A percentile compares a stretch with the other conserved stretches of the same genome.
phyloP scores from a whole-genome alignment of 1,284 basidiomycete species.

The Boletus semigastroideus region DNA sequence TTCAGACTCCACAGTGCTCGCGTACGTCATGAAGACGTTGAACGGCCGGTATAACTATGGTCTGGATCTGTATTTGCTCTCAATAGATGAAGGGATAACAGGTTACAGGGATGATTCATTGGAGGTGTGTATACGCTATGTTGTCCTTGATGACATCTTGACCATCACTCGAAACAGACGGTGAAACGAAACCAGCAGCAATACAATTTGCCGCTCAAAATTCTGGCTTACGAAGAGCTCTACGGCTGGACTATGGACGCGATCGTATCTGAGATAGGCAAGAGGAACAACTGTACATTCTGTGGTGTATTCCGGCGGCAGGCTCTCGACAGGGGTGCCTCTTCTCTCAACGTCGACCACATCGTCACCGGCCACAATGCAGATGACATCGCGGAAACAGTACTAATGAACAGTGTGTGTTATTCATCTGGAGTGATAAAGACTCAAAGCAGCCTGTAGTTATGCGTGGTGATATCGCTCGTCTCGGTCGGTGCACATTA shows the following conservation, averaged over 20 bases:
- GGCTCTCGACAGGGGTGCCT: constrained; percentile 93
- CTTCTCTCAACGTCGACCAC: constrained; percentile 88
- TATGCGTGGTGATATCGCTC: constrained; percentile 95
- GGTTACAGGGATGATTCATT: constrained; percentile 98
- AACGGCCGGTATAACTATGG: constrained; percentile 95
- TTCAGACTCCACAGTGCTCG: constrained; percentile 95
- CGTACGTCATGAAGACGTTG: constrained; percentile 93
- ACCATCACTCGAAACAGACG: constrained; percentile 55
- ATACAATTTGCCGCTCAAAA: constrained; percentile 94
- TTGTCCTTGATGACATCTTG: not conserved
- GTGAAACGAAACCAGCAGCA: constrained; percentile 97
- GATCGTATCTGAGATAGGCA: constrained; percentile 92
- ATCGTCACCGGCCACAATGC: constrained; percentile 99
- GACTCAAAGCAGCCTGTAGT: constrained; percentile 50
- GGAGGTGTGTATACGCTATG: constrained; percentile 58
- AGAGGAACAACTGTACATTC: constrained; percentile 99
- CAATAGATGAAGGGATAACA: constrained; percentile 98
- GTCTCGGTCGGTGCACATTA: constrained; percentile 89
- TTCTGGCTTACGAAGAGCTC: constrained; percentile 92
- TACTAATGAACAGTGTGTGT: constrained; percentile 95
- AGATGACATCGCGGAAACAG: constrained; percentile 98
- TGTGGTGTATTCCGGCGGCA: constrained; percentile 97
- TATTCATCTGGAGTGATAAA: not conserved
- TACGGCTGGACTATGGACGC: constrained; percentile 99
- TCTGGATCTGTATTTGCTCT: constrained; percentile 88